Base-by-base conservation (phyloP, 805 yeast species). In the Candida insectorum region DNA sequence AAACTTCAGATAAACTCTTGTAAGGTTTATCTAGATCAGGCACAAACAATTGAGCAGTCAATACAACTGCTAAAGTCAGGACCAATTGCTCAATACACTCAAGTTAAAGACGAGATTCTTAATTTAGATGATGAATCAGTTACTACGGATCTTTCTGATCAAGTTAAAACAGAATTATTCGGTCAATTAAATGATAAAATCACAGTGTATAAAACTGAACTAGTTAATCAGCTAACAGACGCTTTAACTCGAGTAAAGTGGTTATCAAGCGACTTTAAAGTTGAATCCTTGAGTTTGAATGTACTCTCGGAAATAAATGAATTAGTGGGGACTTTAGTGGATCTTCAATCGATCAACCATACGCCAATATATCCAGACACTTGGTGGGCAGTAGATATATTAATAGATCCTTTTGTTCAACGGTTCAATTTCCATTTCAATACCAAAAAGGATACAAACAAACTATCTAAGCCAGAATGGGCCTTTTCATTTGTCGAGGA, bases 391-490 rank as follows among this genome's bases (percentile, higher is more conserved):
- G 56, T 79, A 25, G 69, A 65, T 26, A 50, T 62, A 1, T 51
- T 83, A 19, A 51, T 73, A 3, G 52, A 56, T 16, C 73, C 75
- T 1, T 61, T 80, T 18, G 57, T 59, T 6, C 44, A 65, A 9
- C 65, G 84, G 26, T 77, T 84, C 48, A 58, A 65, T 25, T 83
- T 59, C 56, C 86, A 84, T 49, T 83, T 82, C 48, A 71, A 73
- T 30, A 61, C 73, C 4, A 58, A 68, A 18, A 61, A 55, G 24
- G 82, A 79, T 21, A 82, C 89, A 0, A 81, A 80, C 46, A 70
- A 76, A 28, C 48, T 75, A 16, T 79, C 80, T 37, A 77, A 77
- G 47, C 89, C 91, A 1, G 89, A 83, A 49, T 82, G 86, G 81
- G 72, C 79, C 3, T 67, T 81, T 39, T 55, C 61, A 12, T 81